Conservation (phyloP, 805 yeast genomes). For the Yamadazyma olivae region DNA sequence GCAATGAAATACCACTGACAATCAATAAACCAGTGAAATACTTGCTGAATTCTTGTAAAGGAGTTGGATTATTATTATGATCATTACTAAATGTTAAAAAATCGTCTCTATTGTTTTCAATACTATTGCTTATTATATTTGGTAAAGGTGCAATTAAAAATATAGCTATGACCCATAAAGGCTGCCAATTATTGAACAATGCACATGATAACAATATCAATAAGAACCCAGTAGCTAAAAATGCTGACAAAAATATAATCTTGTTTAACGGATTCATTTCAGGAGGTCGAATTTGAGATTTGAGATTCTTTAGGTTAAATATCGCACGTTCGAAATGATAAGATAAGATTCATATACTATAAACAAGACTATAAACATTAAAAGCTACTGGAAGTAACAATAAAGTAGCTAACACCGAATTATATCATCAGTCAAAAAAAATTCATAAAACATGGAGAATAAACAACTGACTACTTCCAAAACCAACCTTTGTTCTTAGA, state of each 20-base stretch:
- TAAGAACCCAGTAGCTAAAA: slow-evolving; percentile 43
- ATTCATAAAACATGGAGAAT: too few species aligned
- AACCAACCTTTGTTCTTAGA: slow-evolving; percentile 20
- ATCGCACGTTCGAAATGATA: neutral
- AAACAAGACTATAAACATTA: slow-evolving; percentile 1
- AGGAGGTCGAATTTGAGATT: neutral
- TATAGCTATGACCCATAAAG: slow-evolving; percentile 41
- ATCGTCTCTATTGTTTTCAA: slow-evolving; percentile 39
- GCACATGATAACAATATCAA: slow-evolving; percentile 44
- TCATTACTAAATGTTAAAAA: slow-evolving; percentile 43
- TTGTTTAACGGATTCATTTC: slow-evolving; percentile 45
- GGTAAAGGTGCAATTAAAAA: slow-evolving; percentile 45
- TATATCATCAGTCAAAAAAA: too few species aligned
- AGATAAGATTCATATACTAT: slow-evolving; percentile 1
- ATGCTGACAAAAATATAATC: slow-evolving; percentile 44
- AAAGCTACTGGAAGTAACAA: too few species aligned
- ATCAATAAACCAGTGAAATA: slow-evolving; percentile 38
- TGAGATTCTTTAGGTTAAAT: too few species aligned
- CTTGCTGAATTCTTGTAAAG: slow-evolving; percentile 38
- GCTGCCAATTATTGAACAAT: slow-evolving; percentile 39
- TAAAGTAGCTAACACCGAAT: too few species aligned
- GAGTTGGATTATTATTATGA: slow-evolving; percentile 33
- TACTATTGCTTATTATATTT: slow-evolving; percentile 34
- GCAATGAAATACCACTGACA: slow-evolving; percentile 44
- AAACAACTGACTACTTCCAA: slow-evolving; percentile 21